Conservation (phyloP, 139 green algal species). For the Chlorella vulgaris region DNA sequence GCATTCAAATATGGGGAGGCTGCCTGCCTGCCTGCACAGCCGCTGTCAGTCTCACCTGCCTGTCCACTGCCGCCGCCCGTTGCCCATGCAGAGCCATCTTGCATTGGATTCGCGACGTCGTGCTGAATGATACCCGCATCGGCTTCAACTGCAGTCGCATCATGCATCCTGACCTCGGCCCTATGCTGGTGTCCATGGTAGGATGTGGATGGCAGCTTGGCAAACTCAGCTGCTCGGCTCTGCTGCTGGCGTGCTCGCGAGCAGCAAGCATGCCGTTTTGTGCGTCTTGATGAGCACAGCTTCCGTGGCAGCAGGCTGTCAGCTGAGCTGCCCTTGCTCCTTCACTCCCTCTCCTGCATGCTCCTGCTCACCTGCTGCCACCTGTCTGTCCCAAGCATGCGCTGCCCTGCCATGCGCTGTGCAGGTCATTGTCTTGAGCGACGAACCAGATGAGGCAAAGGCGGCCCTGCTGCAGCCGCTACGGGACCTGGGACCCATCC, state of each 20-base stretch:
- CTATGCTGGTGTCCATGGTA: slow-evolving; percentile 3
- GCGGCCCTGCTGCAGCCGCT: slow-evolving; percentile 14
- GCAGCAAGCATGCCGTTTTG: too few species aligned
- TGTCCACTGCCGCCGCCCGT: too few species aligned
- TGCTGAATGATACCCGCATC: background rate
- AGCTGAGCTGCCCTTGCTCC: too few species aligned
- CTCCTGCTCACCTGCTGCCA: too few species aligned
- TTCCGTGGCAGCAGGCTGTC: too few species aligned
- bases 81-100: slow-evolving; percentile 21
- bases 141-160: background rate
- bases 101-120: slow-evolving; percentile 1
- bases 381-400: too few species aligned
- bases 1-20: too few species aligned
- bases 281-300: too few species aligned
- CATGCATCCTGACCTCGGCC: background rate
- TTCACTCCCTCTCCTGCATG: too few species aligned
- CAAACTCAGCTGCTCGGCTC: background rate
- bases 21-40: too few species aligned
- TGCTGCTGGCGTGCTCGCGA: background rate
- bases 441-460: background rate
- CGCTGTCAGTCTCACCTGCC: background rate
- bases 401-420: too few species aligned
- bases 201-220: background rate
- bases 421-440: slow-evolving; percentile 10
- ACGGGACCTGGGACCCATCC: slow-evolving; percentile 1